phyloP scores from a whole-genome alignment of 2,329 filamentous ascomycete species.

The Dendryphion nanum region DNA sequence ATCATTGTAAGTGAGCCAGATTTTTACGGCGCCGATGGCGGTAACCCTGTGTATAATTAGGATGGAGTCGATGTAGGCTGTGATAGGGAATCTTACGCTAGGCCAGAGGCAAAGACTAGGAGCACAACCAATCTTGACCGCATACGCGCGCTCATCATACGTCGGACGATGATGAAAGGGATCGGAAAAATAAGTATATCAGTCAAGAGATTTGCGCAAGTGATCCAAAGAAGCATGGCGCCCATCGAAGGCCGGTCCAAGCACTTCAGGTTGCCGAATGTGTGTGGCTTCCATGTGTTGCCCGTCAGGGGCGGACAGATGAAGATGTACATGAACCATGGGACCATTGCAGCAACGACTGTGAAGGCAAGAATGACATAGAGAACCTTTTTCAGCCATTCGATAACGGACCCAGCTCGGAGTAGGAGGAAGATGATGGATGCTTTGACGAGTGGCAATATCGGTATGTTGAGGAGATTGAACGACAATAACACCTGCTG shows the following conservation, averaged over 20 bases:
- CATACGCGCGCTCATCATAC: constrained; percentile 41
- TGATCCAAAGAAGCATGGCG: constrained; percentile 40
- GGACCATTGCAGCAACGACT: constrained; percentile 33
- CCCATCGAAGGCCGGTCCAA: constrained; percentile 38
- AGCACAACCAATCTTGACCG: constrained; percentile 39
- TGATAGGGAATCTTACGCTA: constrained; percentile 41
- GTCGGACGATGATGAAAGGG: constrained; percentile 40
- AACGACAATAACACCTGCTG: constrained; percentile 35
- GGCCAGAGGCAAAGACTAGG: constrained; percentile 39
- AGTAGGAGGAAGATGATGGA: constrained; percentile 41
- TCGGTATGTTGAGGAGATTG: constrained; percentile 41
- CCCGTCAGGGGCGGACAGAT: constrained; percentile 39
- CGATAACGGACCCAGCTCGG: constrained; percentile 38
- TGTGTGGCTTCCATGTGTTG: constrained; percentile 39
- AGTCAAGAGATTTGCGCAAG: constrained; percentile 42
- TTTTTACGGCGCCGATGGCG: constrained; percentile 40
- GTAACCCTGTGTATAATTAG: constrained; percentile 23
- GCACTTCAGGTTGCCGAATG: constrained; percentile 40
- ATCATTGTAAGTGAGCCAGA: constrained; percentile 41
- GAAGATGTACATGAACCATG: constrained; percentile 41
- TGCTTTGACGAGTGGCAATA: constrained; percentile 42
- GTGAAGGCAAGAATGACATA: constrained; percentile 39
- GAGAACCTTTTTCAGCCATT: constrained; percentile 37
- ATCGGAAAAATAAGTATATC: constrained; percentile 43
- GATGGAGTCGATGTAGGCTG: neutral